Conservation (phyloP, 2,329 filamentous ascomycete species). For the Claviceps pazoutovae region DNA sequence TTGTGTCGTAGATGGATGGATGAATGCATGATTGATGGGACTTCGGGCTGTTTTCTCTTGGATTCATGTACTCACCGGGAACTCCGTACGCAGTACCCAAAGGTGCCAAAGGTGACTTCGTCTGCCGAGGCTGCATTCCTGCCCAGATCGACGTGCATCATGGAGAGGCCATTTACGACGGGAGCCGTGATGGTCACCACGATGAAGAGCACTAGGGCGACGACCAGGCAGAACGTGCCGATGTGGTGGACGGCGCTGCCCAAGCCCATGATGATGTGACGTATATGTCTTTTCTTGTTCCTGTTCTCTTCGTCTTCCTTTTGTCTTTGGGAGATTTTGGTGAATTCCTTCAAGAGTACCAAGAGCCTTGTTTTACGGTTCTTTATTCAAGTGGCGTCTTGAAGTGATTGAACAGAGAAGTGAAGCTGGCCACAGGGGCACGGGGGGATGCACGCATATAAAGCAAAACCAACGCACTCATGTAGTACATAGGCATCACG, state of each 20-base stretch:
- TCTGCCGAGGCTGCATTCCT: conserved; percentile 18
- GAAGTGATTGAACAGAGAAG: too few species aligned
- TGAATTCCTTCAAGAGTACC: too few species aligned
- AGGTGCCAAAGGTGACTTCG: conserved; percentile 42
- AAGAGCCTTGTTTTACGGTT: too few species aligned
- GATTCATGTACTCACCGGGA: conserved; percentile 12
- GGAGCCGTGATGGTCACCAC: conserved; percentile 45
- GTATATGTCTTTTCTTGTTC: neutral
- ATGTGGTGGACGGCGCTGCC: conserved; percentile 40
- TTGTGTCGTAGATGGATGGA: too few species aligned
- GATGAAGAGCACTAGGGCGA: conserved; percentile 40
- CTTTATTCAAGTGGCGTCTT: neutral
- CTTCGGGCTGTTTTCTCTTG: neutral
- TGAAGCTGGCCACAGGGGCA: neutral
- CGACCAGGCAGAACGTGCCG: conserved; percentile 43
- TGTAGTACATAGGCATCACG: neutral
- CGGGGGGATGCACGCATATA: conserved; percentile 4
- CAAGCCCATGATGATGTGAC: conserved; percentile 25
- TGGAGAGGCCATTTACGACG: conserved; percentile 38
- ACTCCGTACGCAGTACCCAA: conserved; percentile 38
- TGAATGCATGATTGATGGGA: too few species aligned
- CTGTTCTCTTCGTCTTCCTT: neutral
- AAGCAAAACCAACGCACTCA: neutral
- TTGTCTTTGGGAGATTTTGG: neutral
- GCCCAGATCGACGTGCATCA: conserved; percentile 38